These are phyloP conservation scores for Penicillium polonicum DNA, from an alignment of 2,329 filamentous ascomycete species.

Conservation along the genomic window DNA sequence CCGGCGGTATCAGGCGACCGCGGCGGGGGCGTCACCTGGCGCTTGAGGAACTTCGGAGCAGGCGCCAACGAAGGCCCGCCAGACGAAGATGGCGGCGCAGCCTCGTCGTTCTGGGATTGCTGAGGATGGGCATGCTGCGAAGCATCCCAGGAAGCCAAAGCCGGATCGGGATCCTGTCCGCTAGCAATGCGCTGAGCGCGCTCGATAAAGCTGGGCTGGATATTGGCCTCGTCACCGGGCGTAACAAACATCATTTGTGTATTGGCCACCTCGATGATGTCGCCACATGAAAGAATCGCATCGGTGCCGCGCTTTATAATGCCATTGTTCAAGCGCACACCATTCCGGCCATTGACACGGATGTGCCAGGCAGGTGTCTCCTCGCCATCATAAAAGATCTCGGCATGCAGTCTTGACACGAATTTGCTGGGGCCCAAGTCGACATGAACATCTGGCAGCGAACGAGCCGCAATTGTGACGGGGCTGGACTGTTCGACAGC, in stretches of 20 bases:
- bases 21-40: constrained; percentile 44
- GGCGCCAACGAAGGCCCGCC: constrained; percentile 42
- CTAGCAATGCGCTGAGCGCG: constrained; percentile 56
- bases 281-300: constrained; percentile 73
- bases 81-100: constrained; percentile 24
- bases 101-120: constrained; percentile 23
- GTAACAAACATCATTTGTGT: constrained; percentile 99
- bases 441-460: constrained; percentile 66
- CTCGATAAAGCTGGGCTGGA: constrained; percentile 68
- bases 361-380: constrained; percentile 71
- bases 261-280: constrained; percentile 86
- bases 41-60: constrained; percentile 45
- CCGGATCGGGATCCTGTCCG: constrained; percentile 37
- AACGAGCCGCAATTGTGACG: constrained; percentile 44
- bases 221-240: constrained; percentile 69
- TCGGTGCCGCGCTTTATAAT: constrained; percentile 66
- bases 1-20: constrained; percentile 43
- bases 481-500: constrained; percentile 48
- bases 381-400: constrained; percentile 71
- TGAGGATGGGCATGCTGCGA: constrained; percentile 40
- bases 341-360: constrained; percentile 85
- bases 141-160: constrained; percentile 37
- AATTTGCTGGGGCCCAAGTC: constrained; percentile 84
- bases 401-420: constrained; percentile 73
- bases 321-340: constrained; percentile 76